phyloP scores from a whole-genome alignment of 2,329 filamentous ascomycete species.

The Claviceps spartinae region DNA sequence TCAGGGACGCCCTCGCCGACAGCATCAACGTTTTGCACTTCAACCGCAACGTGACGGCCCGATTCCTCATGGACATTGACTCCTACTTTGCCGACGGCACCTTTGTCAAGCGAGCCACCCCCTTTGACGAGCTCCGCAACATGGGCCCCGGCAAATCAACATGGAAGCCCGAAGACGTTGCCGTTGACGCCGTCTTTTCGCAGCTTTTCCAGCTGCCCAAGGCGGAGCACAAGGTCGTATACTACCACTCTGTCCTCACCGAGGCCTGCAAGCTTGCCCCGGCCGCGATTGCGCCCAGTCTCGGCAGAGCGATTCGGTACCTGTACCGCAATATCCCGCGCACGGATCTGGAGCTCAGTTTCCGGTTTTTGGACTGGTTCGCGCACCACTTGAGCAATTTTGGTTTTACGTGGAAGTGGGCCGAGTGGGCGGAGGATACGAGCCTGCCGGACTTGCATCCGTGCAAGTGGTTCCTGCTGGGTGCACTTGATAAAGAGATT shows the following conservation, averaged over 20 bases:
- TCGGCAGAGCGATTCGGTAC: slow-evolving; percentile 85
- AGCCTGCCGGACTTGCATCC: slow-evolving; percentile 64
- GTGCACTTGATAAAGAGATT: slow-evolving; percentile 91
- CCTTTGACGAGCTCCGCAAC: slow-evolving; percentile 76
- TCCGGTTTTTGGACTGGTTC: slow-evolving; percentile 95
- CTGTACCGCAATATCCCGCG: slow-evolving; percentile 70
- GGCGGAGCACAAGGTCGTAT: slow-evolving; percentile 87
- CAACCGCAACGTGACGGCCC: slow-evolving; percentile 76
- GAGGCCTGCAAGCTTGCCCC: slow-evolving; percentile 94
- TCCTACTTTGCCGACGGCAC: slow-evolving; percentile 84
- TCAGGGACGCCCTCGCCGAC: slow-evolving; percentile 77
- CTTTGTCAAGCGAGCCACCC: slow-evolving; percentile 85
- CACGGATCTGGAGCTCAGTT: slow-evolving; percentile 75
- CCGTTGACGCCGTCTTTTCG: slow-evolving; percentile 94
- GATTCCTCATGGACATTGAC: slow-evolving; percentile 85
- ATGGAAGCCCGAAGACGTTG: slow-evolving; percentile 96
- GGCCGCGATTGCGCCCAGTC: slow-evolving; percentile 85
- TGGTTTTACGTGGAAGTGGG: slow-evolving; percentile 99
- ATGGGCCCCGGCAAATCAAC: slow-evolving; percentile 53
- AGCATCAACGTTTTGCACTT: slow-evolving; percentile 91
- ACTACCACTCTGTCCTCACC: slow-evolving; percentile 89
- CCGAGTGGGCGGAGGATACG: slow-evolving; percentile 87
- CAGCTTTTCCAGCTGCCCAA: slow-evolving; percentile 80
- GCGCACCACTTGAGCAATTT: slow-evolving; percentile 97
- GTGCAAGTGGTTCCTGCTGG: slow-evolving; percentile 84